phyloP scores from a whole-genome alignment of 2,329 filamentous ascomycete genomes.

The Grosmannia penicillata region DNA sequence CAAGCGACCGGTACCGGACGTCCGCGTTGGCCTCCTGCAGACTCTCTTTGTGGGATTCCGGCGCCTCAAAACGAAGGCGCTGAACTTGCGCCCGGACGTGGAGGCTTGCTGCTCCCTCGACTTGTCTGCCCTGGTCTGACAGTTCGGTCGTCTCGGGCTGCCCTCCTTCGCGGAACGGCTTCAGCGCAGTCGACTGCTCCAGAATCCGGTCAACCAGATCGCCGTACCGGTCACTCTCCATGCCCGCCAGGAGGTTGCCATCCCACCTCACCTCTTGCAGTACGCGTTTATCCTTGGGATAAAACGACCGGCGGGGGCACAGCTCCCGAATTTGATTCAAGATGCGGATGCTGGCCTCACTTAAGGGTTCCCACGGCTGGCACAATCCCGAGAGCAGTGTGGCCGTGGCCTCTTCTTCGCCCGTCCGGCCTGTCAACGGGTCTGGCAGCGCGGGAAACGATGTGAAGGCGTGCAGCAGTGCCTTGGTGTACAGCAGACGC shows the following conservation, averaged over 20 bases:
- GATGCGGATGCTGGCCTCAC: neutral
- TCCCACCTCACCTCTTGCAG: conserved; percentile 23
- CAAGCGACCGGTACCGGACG: conserved; percentile 2
- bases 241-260: conserved; percentile 13
- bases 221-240: conserved; percentile 24
- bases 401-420: conserved; percentile 42
- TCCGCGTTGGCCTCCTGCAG: neutral
- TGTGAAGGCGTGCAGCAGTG: conserved; percentile 44
- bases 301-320: conserved; percentile 18
- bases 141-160: neutral
- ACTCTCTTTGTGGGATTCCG: neutral
- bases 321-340: conserved; percentile 16
- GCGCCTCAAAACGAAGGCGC: conserved; percentile 5
- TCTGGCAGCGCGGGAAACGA: conserved; percentile 39
- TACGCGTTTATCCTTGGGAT: conserved; percentile 18
- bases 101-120: neutral
- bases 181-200: conserved; percentile 16
- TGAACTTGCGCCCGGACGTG: conserved; percentile 5
- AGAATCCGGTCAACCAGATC: conserved; percentile 16
- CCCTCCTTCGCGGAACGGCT: neutral
- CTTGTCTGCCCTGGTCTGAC: neutral
- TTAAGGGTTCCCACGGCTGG: conserved; percentile 30
- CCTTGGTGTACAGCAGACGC: conserved; percentile 37
- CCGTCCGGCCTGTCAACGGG: conserved; percentile 40
- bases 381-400: conserved; percentile 32